Base-by-base conservation (phyloP, 805 yeast species). In the Candida mattraensis region DNA sequence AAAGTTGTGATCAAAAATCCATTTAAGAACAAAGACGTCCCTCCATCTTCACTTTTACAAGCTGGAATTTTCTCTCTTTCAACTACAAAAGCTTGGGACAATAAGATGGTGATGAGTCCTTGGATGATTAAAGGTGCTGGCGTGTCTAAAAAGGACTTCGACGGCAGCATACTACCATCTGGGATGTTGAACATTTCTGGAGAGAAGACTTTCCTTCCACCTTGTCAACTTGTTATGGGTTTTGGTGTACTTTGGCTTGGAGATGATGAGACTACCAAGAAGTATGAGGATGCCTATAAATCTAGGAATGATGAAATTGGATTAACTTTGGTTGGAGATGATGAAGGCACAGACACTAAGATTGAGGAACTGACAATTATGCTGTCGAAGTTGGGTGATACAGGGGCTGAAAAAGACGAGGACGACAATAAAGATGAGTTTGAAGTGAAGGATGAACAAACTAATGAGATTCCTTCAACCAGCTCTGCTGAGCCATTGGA, bases 221-320 rank as follows among this genome's bases (percentile, higher is more conserved):
- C 96, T 4, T 72, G 82, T n/a, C 94, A 82, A 48, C 58, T 89
- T 51, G 87, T 80, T 1, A 83, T 93, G 93, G 99, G 99, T 0
- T 69, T 89, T 48, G 96, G 85, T 0, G 71, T 93, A 35, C 52
- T 86, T 39, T 87, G 94, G 84, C 67, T 78, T 1, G 83, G 83
- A 40, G 78, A 74, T 32, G 82, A 74, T 20, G 69, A 71, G 2
- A 67, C 78, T 3, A 56, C 66, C 11, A 50, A 43, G 6, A 63
- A 62, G 31, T 63, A 65, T 30, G 61, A 56, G 18, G 56, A 47
- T 2, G 46, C 42, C 4, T 45, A 47, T 20, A 26, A 33, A 10
- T 52, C 45, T 7, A 49, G 58, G 38, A 58, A 54, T 28, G 48
- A 49, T 14, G 66, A 56, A 26, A 36, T 50, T 8, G 66, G 56